Base-by-base conservation (phyloP, 2,329 filamentous ascomycete genomes). In the Colletotrichum cordylinicola region DNA sequence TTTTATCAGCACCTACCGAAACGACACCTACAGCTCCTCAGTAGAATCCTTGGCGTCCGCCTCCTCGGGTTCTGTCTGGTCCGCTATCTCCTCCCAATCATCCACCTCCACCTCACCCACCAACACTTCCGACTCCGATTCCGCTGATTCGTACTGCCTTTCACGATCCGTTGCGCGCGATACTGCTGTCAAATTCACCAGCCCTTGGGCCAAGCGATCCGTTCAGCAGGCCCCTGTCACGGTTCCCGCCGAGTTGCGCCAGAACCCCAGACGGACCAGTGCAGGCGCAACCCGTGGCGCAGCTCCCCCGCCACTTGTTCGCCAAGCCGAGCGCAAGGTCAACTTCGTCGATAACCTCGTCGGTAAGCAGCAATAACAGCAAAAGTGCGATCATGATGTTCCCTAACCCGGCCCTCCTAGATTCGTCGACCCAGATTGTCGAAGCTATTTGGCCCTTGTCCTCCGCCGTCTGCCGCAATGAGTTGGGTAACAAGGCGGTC, bases 271-370 rank as follows among this genome's bases (percentile, higher is more conserved):
- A 76, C 89, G 90, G 77, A 91, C 89, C 67, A 89, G 87, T 74
- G 85, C 89, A 75, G 89, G 90, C 80, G 85, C 91, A 79, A 90
- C 91, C 80, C 68, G 77, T n/a, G 37, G 71, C 29, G 66, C 65
- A 35, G 90, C 91, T 80, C 94, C 94, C 80, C 95, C 96, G 66
- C 87, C 93, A 74, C 91, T 98, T 78, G 90, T 96, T 78, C 94
- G 96, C 81, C 96, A 98, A 88, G 92, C 93, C 82, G 96, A 98
- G 87, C 94, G 96, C 83, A 98, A 98, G 89, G 91, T 95, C 83
- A 96, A 94, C 86, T 98, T 98, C 83, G 96, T 98, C 86, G 96
- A 98, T 86, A 97, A 93, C 85, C 95, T 98, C 85, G 96, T 98
- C 88, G 96, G 96, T 98, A 95, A 95, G 96, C 90, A 84, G 80